Base-by-base conservation (phyloP, 2,329 filamentous ascomycete species). In the Calonectria hongkongensis region DNA sequence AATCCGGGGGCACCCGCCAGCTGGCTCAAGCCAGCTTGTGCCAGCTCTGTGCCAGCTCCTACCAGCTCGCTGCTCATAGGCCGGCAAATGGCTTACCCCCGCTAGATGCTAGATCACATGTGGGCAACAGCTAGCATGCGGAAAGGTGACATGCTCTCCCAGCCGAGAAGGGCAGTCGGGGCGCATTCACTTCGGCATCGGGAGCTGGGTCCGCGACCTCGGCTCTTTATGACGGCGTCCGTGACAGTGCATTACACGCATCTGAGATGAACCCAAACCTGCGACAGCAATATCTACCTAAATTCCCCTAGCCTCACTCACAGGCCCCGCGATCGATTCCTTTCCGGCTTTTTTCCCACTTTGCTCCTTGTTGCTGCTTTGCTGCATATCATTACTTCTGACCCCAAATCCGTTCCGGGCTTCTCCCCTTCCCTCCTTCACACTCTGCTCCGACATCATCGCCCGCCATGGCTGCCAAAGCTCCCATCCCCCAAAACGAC, bases 401-500 rank as follows among this genome's bases (percentile, higher is more conserved):
- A 41, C 54, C 54, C 21, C 47, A 47, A 66, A 28, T 41, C 48
- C 48, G 28, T 66, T 50, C 63, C 58, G 45, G 47, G 33, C 25
- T 43, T 25, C 47, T 56, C 39, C 36, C 36, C 30, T 50, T 66
- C 16, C 33, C 12, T 33, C 9, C 47, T 28, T 54, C 51, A 6
- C 39, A 28, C 30, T 27, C 66, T 25, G 51, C 73, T 65, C 48
- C 67, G 45, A 27, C 56, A 58, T 30, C 62, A 65, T 67, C 62
- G 27, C 47, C 41, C 69, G 71, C 66, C 64, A 83, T 84, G 82
- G 81, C 85, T 73, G 83, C 89, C 66, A 93, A 93, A 78, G 88
- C 92, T 56, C 90, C 92, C 58, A 87, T 93, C 56, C 95, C 96
- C 74, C 95, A 97, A 81, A 97, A 96, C 83, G 96, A 98, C 89